These are phyloP conservation scores for Perkinsus chesapeaki DNA, from an alignment of 169 alveolate genomes.

Conservation along the genomic window DNA sequence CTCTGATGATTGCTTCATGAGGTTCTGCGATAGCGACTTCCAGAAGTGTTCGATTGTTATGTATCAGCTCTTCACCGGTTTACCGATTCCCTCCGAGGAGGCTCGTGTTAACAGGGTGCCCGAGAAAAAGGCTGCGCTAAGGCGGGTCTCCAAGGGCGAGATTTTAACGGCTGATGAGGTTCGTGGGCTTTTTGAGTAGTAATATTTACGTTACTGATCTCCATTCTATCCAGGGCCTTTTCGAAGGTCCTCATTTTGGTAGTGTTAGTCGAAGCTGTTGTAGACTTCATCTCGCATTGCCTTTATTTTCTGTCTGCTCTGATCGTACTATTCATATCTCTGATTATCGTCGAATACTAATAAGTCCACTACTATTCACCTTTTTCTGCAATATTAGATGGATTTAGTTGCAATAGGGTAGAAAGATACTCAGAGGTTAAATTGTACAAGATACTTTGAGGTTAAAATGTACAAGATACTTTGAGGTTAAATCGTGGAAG, in stretches of 20 bases:
- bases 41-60: not conserved
- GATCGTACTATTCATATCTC: not conserved
- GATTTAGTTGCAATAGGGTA: not conserved
- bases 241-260: too few species aligned
- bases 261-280: too few species aligned
- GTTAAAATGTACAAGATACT: too few species aligned
- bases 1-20: not conserved
- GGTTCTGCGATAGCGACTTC: not conserved
- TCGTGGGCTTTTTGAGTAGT: not conserved
- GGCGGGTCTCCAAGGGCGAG: not conserved
- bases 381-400: not conserved
- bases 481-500: too few species aligned
- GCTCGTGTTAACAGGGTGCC: not conserved
- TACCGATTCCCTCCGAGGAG: not conserved
- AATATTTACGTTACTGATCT: not conserved
- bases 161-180: not conserved
- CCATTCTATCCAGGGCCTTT: too few species aligned
- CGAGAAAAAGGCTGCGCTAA: not conserved
- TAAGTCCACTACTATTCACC: not conserved
- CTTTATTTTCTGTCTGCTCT: not conserved
- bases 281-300: not conserved
- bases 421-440: not conserved
- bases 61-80: not conserved
- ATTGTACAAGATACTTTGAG: too few species aligned
- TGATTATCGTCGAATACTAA: not conserved